phyloP scores from a whole-genome alignment of 2,329 filamentous ascomycete genomes.

The Colletotrichum aenigma region DNA sequence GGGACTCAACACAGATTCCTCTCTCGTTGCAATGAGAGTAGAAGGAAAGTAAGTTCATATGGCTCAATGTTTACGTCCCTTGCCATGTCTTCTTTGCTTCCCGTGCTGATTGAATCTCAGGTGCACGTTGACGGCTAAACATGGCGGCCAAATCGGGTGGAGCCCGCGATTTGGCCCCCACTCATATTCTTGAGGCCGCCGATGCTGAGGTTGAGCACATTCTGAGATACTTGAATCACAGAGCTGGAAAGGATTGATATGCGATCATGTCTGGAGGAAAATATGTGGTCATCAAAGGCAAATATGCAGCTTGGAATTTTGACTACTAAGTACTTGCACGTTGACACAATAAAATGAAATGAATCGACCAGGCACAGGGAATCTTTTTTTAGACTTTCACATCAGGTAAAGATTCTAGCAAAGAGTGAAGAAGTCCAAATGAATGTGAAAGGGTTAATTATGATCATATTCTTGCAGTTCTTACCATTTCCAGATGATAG shows the following conservation, averaged over 20 bases:
- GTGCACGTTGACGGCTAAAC: background rate
- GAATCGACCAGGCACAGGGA: background rate
- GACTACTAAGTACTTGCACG: background rate
- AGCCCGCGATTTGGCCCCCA: background rate
- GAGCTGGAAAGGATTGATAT: background rate
- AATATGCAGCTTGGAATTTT: accelerated
- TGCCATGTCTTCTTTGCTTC: accelerated
- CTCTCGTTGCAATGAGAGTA: background rate
- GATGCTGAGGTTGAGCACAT: background rate
- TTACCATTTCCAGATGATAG: accelerated
- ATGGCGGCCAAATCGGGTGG: background rate
- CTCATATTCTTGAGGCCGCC: background rate
- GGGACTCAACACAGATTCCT: background rate
- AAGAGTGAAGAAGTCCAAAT: accelerated
- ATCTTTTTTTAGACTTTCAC: accelerated
- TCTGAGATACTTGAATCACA: background rate
- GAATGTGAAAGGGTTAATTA: accelerated
- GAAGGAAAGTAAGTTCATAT: background rate
- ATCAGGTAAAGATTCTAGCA: accelerated
- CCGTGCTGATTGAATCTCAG: background rate
- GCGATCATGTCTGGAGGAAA: accelerated
- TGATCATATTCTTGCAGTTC: background rate
- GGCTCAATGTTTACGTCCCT: background rate
- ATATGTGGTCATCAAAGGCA: background rate
- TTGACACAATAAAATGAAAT: background rate